Base-by-base conservation (phyloP, 164 flowering plant species). In the Annona squamosa region DNA sequence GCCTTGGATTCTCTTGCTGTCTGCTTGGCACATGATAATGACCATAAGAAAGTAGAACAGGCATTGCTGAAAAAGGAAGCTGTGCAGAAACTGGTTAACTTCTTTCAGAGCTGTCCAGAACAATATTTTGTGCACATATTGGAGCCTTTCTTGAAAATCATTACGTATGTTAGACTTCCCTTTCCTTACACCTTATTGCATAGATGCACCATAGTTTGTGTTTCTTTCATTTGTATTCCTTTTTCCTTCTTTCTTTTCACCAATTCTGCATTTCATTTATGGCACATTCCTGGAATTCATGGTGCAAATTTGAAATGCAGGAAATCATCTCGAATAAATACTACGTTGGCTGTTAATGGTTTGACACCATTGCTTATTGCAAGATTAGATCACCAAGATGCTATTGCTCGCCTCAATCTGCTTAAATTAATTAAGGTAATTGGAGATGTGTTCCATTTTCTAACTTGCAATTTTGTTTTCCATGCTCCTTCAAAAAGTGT, bases 111-210 rank as follows among this genome's bases (percentile, higher is more conserved):
- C 82, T 95, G 99, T 75, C 98, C 98, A 44, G 99, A 91, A 71
- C 96, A 87, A 74, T 93, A 90, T 81, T 95, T 95, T 84, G 86
- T 90, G 74, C 90, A 96, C 82, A 96, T 93, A 76, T 82, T 96
- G 88, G 99, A 96, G 77, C 97, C 99, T 13, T 96, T 95, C 82
- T 82, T 96, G 88, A 96, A 96, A 80, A 93, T 96, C 68, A 88
- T 96, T 76, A 96, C 99, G 99, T 96, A 88, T 9, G 90, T 68
- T 0, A 48, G 16, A 46, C 47, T 52, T 69, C 43, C 59, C 37
- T 9, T 52, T 52, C 59, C 13, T 52, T 16, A 2, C n/a, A 16
- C 67, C 73, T 71, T 71, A 56, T 46, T 26, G 5, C 71, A 5
- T 63, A n/a, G 65, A n/a, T 63, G 65, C 18, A 10, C 5, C 59